Evolutionary conservation across 305 asterid genomes (phyloP).

Genomic region (Fraxinus platypoda): DNA sequence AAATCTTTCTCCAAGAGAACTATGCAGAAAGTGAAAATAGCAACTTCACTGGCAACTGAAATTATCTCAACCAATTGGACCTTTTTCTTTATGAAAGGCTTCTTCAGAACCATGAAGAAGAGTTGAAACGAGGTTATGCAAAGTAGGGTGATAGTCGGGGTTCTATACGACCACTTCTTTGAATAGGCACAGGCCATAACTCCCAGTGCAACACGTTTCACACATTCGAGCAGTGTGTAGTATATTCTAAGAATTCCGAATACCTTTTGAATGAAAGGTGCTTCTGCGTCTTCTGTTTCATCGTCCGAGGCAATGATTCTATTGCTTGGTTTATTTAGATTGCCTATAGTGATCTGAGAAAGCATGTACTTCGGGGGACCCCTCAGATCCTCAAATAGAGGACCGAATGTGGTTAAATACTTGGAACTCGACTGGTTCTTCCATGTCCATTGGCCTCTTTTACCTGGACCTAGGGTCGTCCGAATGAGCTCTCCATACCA

Average conservation of each 20-base stretch:
- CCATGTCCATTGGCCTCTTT: constrained; percentile 99
- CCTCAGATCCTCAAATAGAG: constrained; percentile 85
- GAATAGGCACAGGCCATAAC: constrained; percentile 64
- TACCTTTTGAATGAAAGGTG: constrained; percentile 76
- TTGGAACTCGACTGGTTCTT: constrained; percentile 46
- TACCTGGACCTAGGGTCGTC: constrained; percentile 86
- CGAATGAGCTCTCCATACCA: constrained; percentile 91
- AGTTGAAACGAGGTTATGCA: constrained; percentile 70
- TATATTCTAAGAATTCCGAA: constrained; percentile 88
- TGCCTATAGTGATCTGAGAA: constrained; percentile 64
- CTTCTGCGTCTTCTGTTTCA: constrained; percentile 91
- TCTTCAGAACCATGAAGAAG: constrained; percentile 88
- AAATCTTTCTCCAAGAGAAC: constrained; percentile 45
- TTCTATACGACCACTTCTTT: constrained; percentile 45
- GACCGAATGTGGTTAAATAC: constrained; percentile 60
- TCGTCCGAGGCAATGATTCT: constrained; percentile 84
- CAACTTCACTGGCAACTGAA: constrained; percentile 58
- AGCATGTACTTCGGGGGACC: constrained; percentile 99
- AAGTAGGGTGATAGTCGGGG: constrained; percentile 54
- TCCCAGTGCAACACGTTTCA: constrained; percentile 63
- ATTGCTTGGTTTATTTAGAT: constrained; percentile 36
- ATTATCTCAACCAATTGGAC: constrained; percentile 87
- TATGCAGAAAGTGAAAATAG: constrained; percentile 50
- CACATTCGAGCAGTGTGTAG: constrained; percentile 63
- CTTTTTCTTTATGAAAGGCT: constrained; percentile 85